Percentiles rank a stretch among this genome's conserved stretches.
phyloP scores from a whole-genome alignment of 495 filamentous ascomycete species.

The Hypoxylon trugodes region DNA sequence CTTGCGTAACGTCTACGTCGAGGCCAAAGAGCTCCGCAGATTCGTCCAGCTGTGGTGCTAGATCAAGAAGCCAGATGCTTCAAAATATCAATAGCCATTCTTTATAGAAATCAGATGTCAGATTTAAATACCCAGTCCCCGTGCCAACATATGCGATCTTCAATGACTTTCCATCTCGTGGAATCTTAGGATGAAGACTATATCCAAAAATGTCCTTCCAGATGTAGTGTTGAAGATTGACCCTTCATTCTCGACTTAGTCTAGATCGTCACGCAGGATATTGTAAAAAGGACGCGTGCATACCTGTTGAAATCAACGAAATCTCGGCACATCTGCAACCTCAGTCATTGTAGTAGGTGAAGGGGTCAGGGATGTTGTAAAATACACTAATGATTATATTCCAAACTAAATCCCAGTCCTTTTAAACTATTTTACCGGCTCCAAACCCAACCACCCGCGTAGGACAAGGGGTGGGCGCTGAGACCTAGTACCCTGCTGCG shows the following conservation, averaged over 20 bases:
- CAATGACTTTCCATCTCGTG: not conserved
- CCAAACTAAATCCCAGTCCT: no score
- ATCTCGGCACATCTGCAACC: not conserved
- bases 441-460: no score
- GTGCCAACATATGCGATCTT: conserved; percentile 1
- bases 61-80: not conserved
- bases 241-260: not conserved
- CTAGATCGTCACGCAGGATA: not conserved
- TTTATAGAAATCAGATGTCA: not conserved
- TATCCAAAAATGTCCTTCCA: conserved; percentile 1
- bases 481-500: no score
- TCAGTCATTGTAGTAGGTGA: not conserved
- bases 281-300: not conserved
- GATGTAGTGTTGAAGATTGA: not conserved
- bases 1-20: not conserved
- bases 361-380: not conserved
- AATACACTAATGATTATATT: not conserved
- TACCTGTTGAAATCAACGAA: not conserved
- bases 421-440: no score
- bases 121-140: not conserved
- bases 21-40: not conserved
- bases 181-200: not conserved
- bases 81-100: not conserved
- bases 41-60: not conserved
- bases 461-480: no score